Evolutionary conservation across 257 asterid species (phyloP).

Genomic region (Nicotiana paniculata): DNA sequence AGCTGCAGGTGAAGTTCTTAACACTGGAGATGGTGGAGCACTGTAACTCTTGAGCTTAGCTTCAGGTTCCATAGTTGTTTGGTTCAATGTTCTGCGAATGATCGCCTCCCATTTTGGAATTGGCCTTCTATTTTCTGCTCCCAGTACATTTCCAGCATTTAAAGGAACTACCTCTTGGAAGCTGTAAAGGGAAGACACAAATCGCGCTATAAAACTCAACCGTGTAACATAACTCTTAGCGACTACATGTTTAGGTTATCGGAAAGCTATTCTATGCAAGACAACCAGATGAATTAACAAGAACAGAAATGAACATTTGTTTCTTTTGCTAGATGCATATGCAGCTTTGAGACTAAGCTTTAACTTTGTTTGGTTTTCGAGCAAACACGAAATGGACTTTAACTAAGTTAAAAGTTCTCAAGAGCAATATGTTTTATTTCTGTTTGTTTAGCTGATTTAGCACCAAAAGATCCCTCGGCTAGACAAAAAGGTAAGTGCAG

Average conservation of each 20-base stretch:
- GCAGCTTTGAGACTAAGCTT: too few species aligned
- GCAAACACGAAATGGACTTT: too few species aligned
- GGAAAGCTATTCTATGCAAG: background rate
- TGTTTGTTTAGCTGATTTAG: background rate
- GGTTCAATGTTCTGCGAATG: constrained; percentile 15
- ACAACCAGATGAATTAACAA: background rate
- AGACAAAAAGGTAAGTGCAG: background rate
- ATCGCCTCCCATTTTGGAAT: constrained; percentile 21
- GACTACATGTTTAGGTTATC: background rate
- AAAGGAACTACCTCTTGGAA: constrained; percentile 29
- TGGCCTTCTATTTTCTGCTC: constrained; percentile 23
- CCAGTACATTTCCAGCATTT: constrained; percentile 26
- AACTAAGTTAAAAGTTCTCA: too few species aligned
- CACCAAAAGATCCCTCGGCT: background rate
- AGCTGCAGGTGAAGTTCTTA: constrained; percentile 62
- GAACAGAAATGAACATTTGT: background rate
- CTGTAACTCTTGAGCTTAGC: constrained; percentile 70
- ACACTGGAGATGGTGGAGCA: constrained; percentile 78
- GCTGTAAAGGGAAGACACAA: constrained; percentile 3
- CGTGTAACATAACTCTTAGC: background rate
- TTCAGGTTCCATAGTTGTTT: constrained; percentile 42
- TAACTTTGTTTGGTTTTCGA: too few species aligned
- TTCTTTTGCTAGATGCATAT: background rate
- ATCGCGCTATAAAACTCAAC: background rate
- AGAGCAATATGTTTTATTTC: too few species aligned